Conservation (phyloP, 208 protist species). For the Naegleria lovaniensis region DNA sequence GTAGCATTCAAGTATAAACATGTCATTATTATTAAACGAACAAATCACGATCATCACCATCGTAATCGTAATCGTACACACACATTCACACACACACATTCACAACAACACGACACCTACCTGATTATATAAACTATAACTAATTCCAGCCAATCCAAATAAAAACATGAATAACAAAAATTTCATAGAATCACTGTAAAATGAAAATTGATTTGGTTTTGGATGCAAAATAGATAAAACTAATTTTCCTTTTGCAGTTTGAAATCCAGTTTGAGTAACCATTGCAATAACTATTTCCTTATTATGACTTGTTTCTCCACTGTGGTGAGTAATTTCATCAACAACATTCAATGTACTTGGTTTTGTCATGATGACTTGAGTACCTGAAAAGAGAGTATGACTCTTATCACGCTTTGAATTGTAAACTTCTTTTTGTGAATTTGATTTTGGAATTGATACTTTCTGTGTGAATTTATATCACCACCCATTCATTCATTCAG, state of each 20-base stretch:
- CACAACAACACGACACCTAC: no score
- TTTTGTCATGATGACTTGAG: slow-evolving; percentile 36
- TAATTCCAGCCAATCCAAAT: slow-evolving; percentile 32
- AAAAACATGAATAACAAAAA: slow-evolving; percentile 45
- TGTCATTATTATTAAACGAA: no score
- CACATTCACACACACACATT: no score
- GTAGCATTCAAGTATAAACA: no score
- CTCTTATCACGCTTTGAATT: neutral
- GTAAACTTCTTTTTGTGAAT: neutral
- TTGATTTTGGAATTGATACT: slow-evolving; percentile 29
- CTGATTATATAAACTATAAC: slow-evolving; percentile 23
- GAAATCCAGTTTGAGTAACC: slow-evolving; percentile 47
- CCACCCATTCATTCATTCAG: no score
- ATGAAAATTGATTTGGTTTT: slow-evolving; percentile 46
- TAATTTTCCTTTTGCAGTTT: slow-evolving; percentile 51
- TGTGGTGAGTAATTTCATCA: neutral
- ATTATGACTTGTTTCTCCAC: neutral
- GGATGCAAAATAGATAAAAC: slow-evolving; percentile 50
- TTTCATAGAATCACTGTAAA: slow-evolving; percentile 49
- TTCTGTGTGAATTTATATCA: no score
- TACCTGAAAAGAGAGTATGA: slow-evolving; percentile 45
- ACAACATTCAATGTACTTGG: neutral
- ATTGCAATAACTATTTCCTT: slow-evolving; percentile 9
- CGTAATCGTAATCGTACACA: no score
- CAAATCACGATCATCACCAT: no score